Evolutionary conservation across 768 basidiomycete genomes (phyloP).

Genomic region (Pleurotus tuber-regium): DNA sequence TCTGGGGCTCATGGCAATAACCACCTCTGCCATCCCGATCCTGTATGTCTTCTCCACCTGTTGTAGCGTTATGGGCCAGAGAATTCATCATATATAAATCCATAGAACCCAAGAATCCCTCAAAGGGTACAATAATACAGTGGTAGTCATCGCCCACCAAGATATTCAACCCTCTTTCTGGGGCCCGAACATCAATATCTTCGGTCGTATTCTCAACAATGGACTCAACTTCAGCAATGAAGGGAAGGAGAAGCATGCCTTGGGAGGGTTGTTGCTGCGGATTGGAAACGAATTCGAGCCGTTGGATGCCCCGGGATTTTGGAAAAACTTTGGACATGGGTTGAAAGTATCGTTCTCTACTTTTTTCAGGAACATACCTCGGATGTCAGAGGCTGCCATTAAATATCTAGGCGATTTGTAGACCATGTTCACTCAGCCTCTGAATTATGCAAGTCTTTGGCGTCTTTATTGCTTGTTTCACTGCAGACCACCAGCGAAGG

Average conservation of each 20-base stretch:
- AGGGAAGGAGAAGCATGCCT: slow-evolving; percentile 1
- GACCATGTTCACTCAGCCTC: too few relatives aligned
- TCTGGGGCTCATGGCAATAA: not conserved
- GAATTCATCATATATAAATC: too few relatives aligned
- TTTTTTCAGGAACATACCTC: slow-evolving; percentile 1
- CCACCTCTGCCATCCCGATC: slow-evolving; percentile 1
- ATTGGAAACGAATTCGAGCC: slow-evolving; percentile 5
- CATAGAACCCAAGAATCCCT: slow-evolving; percentile 4
- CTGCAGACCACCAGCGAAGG: too few relatives aligned
- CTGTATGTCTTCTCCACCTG: not conserved
- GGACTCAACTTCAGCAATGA: slow-evolving; percentile 2
- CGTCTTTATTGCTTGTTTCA: too few relatives aligned
- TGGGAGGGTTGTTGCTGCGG: not conserved
- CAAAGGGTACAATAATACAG: slow-evolving; percentile 7
- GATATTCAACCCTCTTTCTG: slow-evolving; percentile 3
- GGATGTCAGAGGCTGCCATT: slow-evolving; percentile 3
- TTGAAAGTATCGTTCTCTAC: slow-evolving; percentile 8
- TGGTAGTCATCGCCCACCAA: slow-evolving; percentile 2
- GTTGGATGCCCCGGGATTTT: slow-evolving; percentile 2
- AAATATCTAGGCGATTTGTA: slow-evolving; percentile 6
- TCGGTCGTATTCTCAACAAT: slow-evolving; percentile 6
- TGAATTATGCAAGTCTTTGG: too few relatives aligned
- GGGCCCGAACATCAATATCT: slow-evolving; percentile 7
- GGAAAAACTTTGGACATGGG: slow-evolving; percentile 8
- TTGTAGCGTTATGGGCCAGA: too few relatives aligned